Percentiles rank a stretch among this genome's conserved stretches.
Evolutionary conservation across 2,329 filamentous ascomycete genomes (phyloP).

Genomic region (Cadophora gregata): DNA sequence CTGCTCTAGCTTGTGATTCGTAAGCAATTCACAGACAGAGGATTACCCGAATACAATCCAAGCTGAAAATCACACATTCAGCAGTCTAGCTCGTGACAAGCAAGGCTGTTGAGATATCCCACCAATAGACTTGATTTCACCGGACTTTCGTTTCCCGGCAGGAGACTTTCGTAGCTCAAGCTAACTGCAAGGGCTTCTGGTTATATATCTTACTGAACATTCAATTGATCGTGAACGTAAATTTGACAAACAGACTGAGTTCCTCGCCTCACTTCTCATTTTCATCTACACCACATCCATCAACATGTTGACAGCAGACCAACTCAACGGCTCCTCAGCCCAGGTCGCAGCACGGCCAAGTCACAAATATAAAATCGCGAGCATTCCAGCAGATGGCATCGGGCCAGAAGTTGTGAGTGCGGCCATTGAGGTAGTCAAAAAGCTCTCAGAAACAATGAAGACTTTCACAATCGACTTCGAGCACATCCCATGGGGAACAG

Average conservation of each 20-base stretch:
- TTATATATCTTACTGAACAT: background rate
- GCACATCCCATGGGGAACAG: slow-evolving; percentile 64
- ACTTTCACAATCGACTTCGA: slow-evolving; percentile 66
- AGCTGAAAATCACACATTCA: too few relatives aligned
- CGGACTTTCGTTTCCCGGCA: slow-evolving; percentile 9
- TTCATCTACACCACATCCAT: background rate
- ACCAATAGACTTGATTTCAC: background rate
- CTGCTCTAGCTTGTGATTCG: too few relatives aligned
- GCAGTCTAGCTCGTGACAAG: too few relatives aligned
- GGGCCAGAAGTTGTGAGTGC: slow-evolving; percentile 64
- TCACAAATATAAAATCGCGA: slow-evolving; percentile 54
- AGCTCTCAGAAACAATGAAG: slow-evolving; percentile 56
- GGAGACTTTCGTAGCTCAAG: background rate
- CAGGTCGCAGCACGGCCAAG: slow-evolving; percentile 13
- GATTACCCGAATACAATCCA: too few relatives aligned
- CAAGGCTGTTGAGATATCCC: too few relatives aligned
- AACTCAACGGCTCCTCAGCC: slow-evolving; percentile 11
- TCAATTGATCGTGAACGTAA: background rate
- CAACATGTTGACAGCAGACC: slow-evolving; percentile 1
- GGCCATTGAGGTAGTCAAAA: slow-evolving; percentile 63
- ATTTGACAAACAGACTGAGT: background rate
- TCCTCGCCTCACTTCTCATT: background rate
- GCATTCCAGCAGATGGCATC: slow-evolving; percentile 68
- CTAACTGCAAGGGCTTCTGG: background rate
- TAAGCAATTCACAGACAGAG: too few relatives aligned